Evolutionary conservation across 305 asterid genomes (phyloP).

Genomic region (Lippia alba): DNA sequence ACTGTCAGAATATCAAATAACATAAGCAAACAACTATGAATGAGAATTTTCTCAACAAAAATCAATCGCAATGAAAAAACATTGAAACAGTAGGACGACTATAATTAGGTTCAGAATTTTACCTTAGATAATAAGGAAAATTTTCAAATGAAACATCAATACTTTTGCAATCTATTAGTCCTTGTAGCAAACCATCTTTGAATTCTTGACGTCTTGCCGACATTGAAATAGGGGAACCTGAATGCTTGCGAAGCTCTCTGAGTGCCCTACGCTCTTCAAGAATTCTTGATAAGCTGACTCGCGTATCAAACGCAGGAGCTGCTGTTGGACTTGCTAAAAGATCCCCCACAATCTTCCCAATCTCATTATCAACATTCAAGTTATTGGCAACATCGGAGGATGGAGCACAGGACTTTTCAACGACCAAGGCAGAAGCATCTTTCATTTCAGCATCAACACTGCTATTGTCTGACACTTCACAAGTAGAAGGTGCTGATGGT

Average conservation of each 20-base stretch:
- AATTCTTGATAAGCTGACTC: constrained; percentile 58
- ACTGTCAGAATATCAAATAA: constrained; percentile 52
- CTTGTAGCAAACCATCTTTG: constrained; percentile 69
- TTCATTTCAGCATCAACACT: constrained; percentile 63
- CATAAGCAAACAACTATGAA: constrained; percentile 17
- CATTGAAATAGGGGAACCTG: constrained; percentile 59
- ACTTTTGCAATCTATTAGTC: constrained; percentile 58
- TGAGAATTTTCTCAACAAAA: constrained; percentile 20
- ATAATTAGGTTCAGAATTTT: constrained; percentile 13
- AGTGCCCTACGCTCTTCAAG: constrained; percentile 61
- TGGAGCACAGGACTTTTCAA: constrained; percentile 52
- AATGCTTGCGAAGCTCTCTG: constrained; percentile 56
- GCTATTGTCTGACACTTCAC: constrained; percentile 57
- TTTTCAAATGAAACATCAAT: constrained; percentile 78
- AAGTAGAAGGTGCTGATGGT: constrained; percentile 64
- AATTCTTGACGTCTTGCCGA: constrained; percentile 73
- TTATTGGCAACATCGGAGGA: constrained; percentile 53
- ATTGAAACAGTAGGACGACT: constrained; percentile 19
- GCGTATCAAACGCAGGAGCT: constrained; percentile 50
- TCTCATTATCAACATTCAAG: constrained; percentile 53
- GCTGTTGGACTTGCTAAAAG: constrained; percentile 56
- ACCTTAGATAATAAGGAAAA: constrained; percentile 94
- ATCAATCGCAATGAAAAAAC: constrained; percentile 14
- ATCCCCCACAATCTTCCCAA: constrained; percentile 54
- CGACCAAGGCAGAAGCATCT: constrained; percentile 47